Percentiles rank a stretch among this genome's conserved stretches.
phyloP scores from a whole-genome alignment of 108 stramenopile genomes.

The Cyclotella baltica region DNA sequence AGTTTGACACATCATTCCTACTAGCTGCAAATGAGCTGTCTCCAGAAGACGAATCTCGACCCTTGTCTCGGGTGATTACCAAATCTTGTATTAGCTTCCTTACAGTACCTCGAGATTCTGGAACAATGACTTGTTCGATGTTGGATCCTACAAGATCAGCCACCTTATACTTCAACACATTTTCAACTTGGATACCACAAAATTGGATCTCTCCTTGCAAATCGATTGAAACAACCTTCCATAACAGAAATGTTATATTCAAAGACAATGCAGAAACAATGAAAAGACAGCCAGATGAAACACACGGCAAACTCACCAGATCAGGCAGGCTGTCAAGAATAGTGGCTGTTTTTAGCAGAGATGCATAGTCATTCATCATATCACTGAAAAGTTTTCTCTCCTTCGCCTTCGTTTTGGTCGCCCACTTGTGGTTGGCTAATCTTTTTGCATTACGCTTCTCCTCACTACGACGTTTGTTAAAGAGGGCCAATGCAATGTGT shows the following conservation, averaged over 20 bases:
- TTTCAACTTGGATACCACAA: constrained; percentile 1
- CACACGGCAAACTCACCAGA: not conserved
- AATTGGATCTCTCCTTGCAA: not conserved
- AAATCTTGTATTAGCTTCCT: not conserved
- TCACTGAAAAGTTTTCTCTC: not conserved
- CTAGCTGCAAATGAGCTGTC: not conserved
- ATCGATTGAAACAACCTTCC: not conserved
- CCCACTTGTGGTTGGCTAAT: not conserved
- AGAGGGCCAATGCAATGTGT: not conserved
- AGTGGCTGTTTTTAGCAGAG: not conserved
- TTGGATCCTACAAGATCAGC: not conserved
- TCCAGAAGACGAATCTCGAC: not conserved
- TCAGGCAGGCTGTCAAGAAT: not conserved
- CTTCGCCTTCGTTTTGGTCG: not conserved
- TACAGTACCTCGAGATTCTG: not conserved
- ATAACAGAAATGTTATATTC: not conserved
- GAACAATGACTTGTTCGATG: not conserved
- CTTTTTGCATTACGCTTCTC: constrained; percentile 11
- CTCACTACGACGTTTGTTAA: not conserved
- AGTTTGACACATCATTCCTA: not conserved
- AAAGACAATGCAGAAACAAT: not conserved
- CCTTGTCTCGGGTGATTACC: not conserved
- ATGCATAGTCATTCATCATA: not conserved
- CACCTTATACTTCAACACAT: not conserved
- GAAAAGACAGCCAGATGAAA: not conserved